Percentiles rank a stretch among this genome's conserved stretches.
These are phyloP conservation scores for Penicillium italicum DNA, from an alignment of 2,329 filamentous ascomycete genomes.

Conservation along the genomic window DNA sequence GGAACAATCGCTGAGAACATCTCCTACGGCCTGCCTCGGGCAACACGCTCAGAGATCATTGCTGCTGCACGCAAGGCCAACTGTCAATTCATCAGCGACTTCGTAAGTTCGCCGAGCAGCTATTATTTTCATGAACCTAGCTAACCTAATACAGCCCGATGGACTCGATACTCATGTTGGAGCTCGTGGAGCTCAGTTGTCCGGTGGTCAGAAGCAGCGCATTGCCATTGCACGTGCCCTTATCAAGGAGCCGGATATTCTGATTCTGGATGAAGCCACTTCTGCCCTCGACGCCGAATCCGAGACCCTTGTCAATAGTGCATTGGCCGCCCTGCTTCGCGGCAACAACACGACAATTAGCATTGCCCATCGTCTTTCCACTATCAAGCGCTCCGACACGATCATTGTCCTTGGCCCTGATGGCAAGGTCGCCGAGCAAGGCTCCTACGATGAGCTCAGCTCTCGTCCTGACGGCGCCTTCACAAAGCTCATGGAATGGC, in stretches of 20 bases:
- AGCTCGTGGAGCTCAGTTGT: slow-evolving; percentile 85
- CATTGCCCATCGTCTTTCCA: slow-evolving; percentile 91
- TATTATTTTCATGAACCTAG: not conserved
- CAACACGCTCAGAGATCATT: slow-evolving; percentile 75
- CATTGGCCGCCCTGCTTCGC: slow-evolving; percentile 72
- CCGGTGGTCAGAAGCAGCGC: slow-evolving; percentile 93
- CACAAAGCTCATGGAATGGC: slow-evolving; percentile 97
- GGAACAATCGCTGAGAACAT: slow-evolving; percentile 77
- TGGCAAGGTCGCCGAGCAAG: slow-evolving; percentile 86
- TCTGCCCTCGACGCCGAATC: slow-evolving; percentile 94
- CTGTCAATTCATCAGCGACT: slow-evolving; percentile 93
- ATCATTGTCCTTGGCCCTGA: slow-evolving; percentile 88
- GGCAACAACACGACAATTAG: slow-evolving; percentile 95
- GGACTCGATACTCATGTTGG: slow-evolving; percentile 93
- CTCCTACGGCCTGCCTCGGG: slow-evolving; percentile 78
- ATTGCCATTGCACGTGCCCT: slow-evolving; percentile 95
- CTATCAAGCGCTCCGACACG: slow-evolving; percentile 90
- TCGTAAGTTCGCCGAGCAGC: slow-evolving; percentile 51
- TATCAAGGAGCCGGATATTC: slow-evolving; percentile 91
- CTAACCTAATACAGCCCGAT: slow-evolving; percentile 59
- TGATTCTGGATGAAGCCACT: slow-evolving; percentile 95
- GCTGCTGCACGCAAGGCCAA: slow-evolving; percentile 87
- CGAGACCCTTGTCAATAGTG: slow-evolving; percentile 92
- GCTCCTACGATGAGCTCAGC: slow-evolving; percentile 74
- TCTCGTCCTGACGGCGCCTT: slow-evolving; percentile 76